phyloP scores from a whole-genome alignment of 2,329 filamentous ascomycete genomes.

The Lecanicillium sp. region DNA sequence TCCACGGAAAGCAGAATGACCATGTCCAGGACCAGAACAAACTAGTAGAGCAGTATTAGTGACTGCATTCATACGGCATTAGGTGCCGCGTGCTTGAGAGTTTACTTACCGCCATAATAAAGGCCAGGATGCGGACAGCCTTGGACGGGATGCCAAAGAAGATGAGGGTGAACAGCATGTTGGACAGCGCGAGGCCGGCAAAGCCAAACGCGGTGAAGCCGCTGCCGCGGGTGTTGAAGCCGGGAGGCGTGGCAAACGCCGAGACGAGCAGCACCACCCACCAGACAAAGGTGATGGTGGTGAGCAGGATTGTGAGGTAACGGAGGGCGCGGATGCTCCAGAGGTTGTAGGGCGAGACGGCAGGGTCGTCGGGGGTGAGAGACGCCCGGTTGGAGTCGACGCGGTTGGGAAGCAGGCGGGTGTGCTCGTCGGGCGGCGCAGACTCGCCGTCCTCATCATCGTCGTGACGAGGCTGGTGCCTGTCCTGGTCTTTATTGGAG shows the following conservation, averaged over 20 bases:
- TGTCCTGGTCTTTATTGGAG: constrained; percentile 17
- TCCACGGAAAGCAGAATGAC: constrained; percentile 72
- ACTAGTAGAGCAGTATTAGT: constrained; percentile 15
- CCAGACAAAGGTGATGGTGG: constrained; percentile 76
- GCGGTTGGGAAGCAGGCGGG: constrained; percentile 62
- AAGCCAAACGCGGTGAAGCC: constrained; percentile 87
- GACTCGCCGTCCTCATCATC: constrained; percentile 18
- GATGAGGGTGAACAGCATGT: constrained; percentile 67
- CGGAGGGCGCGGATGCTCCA: constrained; percentile 80
- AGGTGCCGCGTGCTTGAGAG: constrained; percentile 27
- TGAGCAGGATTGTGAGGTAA: constrained; percentile 69
- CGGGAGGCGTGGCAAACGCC: constrained; percentile 82
- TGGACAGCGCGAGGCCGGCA: constrained; percentile 67
- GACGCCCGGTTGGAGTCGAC: constrained; percentile 39
- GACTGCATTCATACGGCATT: constrained; percentile 23
- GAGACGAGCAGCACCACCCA: constrained; percentile 86
- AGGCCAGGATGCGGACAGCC: constrained; percentile 65
- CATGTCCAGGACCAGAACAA: constrained; percentile 50
- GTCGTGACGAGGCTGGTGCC: constrained; percentile 12
- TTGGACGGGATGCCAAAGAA: constrained; percentile 86
- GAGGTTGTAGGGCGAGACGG: constrained; percentile 87
- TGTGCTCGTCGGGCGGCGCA: constrained; percentile 41
- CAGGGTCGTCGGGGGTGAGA: constrained; percentile 34
- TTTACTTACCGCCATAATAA: constrained; percentile 47
- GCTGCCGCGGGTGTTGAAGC: constrained; percentile 79